Evolutionary conservation across 2,329 filamentous ascomycete genomes (phyloP), one percentile per base, ranked within the genome.

Genomic region (Botryosphaeria dothidea): DNA sequence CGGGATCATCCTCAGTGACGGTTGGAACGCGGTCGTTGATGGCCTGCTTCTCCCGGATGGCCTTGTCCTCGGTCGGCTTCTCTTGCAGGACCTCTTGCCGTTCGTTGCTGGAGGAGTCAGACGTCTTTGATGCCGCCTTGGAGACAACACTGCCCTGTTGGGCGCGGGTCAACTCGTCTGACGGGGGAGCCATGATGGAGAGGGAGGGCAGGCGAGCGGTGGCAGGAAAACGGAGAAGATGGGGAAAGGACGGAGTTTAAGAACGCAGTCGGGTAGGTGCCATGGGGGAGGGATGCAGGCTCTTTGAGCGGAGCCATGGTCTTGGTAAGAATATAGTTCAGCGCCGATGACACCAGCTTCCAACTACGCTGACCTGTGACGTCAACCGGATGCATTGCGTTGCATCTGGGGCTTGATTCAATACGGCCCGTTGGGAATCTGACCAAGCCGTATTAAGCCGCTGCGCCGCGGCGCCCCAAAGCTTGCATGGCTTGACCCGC

Each of bases 401-500:
- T 43, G 54, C 54, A 57, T 43, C 51, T 4, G n/a, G 29, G 51
- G 13, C 15, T 11, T 2, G n/a, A 15, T 2, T 38, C 36, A n/a
- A 27, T 43, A 57, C 54, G 36, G 23, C 15, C 15, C 36, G 36
- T 31, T 19, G 54, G 2, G 29, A 43, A 43, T 21, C 54, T 57
- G 36, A 57, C 54, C 54, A 57, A 57, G 54, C 54, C 54, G 54
- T 57, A 57, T 19, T 21, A 57, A 43, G 51, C 31, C 21, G 54
- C 23, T 5, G 25, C 3, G 25, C 56, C 38, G 56, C 56, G 27
- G 27, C 56, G 56, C 56, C 56, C 21, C 56, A 60, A 60, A 60
- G 56, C 56, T 60, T 60, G 56, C 56, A 60, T 46, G 46, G 56
- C 56, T 60, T 60, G 56, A 60, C 56, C 56, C 56, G 43, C 56